Base-by-base conservation (phyloP, 805 yeast species). In the Candida sakaeoensis region DNA sequence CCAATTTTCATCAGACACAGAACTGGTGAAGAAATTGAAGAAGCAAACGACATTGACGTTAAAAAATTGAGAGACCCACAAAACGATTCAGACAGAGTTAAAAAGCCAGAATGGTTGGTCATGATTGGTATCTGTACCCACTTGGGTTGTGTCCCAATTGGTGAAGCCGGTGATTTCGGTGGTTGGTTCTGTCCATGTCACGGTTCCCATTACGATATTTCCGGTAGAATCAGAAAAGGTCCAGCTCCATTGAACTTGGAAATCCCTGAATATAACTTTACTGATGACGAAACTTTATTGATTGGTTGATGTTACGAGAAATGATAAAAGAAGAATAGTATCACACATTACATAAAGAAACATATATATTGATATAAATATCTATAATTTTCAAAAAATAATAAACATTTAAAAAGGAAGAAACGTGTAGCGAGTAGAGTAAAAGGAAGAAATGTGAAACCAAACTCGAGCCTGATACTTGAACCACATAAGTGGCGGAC, bases 141-240 rank as follows among this genome's bases (percentile, higher is more conserved):
- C 70, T 82, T 93, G 77, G 99, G 99, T 69, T 93, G 99, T 84
- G 99, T 93, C 48, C 99, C 99, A 54, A 93, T 93, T 61, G 99
- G 99, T 66, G 98, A 93, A 75, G 83, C 97, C 53, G 99, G 99
- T 74, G 99, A 93, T 71, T 93, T 79, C 58, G 98, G 97, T 67
- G 99, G 99, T 67, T 93, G 99, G 99, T 93, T 93, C 91, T 93
- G 99, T 73, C 99, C 99, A 52, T 93, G 99, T 77, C 99, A 95
- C 79, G 99, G 99, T 80, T 91, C 98, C 63, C 99, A 95, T 72
- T 93, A 93, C 73, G 99, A 93, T 74, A 95, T 95, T 74, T 90
- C 97, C 50, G 99, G 99, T 70, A 91, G 99, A 83, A 91, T 93
- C 66, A 88, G 99, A 82, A 91, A 81, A 76, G 99, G 99, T 57